These are phyloP conservation scores for Metschnikowia aberdeeniae DNA, from an alignment of 805 yeast genomes.

Conservation along the genomic window DNA sequence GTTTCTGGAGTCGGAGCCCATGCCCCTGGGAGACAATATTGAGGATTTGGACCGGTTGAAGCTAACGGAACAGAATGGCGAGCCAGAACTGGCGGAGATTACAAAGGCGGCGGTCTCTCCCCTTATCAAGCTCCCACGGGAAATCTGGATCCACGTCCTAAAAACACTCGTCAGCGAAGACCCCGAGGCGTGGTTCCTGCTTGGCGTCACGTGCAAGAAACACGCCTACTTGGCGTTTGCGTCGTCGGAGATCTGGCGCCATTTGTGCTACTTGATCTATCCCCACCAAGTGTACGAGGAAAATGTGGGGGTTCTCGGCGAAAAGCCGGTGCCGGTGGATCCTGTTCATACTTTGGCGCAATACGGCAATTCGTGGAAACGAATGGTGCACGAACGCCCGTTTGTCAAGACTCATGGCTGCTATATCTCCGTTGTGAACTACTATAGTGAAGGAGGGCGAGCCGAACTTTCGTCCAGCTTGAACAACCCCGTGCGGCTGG, in stretches of 20 bases:
- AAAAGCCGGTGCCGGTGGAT: conserved; percentile 32
- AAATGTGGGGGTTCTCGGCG: conserved; percentile 37
- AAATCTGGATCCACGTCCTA: conserved; percentile 51
- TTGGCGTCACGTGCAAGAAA: conserved; percentile 56
- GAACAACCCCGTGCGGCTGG: conserved; percentile 73
- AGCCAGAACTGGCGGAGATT: conserved; percentile 15
- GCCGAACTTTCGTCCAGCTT: conserved; percentile 62
- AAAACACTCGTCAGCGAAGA: conserved; percentile 42
- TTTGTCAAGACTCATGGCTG: conserved; percentile 77
- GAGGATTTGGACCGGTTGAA: neutral
- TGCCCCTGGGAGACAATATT: conserved; percentile 12
- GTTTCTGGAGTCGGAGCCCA: conserved; percentile 27
- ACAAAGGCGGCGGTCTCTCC: conserved; percentile 34
- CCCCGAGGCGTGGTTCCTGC: conserved; percentile 63
- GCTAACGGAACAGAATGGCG: conserved; percentile 11
- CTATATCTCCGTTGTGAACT: conserved; percentile 80
- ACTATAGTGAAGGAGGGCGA: conserved; percentile 77
- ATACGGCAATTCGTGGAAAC: conserved; percentile 36
- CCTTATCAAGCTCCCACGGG: conserved; percentile 45
- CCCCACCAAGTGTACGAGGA: conserved; percentile 51
- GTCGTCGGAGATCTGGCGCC: conserved; percentile 46
- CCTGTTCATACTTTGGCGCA: conserved; percentile 27
- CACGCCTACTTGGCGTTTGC: conserved; percentile 56
- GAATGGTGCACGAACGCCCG: conserved; percentile 63
- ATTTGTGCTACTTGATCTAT: conserved; percentile 48